Conservation (phyloP, 257 asterid species). For the Salvia rosmarinus region DNA sequence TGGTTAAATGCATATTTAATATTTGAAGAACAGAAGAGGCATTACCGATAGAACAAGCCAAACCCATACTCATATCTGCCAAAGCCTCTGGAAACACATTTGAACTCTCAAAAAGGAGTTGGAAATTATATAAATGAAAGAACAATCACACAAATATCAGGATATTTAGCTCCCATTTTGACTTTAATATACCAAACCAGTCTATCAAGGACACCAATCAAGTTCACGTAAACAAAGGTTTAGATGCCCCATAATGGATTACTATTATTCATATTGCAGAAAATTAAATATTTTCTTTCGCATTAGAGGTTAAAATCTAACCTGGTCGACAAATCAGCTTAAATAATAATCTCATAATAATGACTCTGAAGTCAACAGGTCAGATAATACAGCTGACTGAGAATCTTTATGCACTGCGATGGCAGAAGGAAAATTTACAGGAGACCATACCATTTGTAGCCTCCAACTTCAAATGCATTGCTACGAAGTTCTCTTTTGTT, state of each 20-base stretch:
- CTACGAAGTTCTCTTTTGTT: conserved; percentile 65
- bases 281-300: neutral
- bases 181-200: conserved; percentile 8
- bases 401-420: conserved; percentile 18
- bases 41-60: conserved; percentile 34
- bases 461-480: conserved; percentile 65
- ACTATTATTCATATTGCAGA: conserved; percentile 1
- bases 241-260: neutral
- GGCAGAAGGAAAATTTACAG: conserved; percentile 26
- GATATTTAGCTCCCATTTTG: conserved; percentile 11
- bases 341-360: conserved; percentile 16
- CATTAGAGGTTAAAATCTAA: conserved; percentile 5
- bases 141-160: conserved; percentile 10
- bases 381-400: conserved; percentile 14
- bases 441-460: conserved; percentile 58
- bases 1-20: conserved; percentile 21
- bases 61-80: conserved; percentile 37
- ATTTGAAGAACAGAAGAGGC: conserved; percentile 30
- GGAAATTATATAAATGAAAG: conserved; percentile 3
- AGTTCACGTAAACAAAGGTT: conserved; percentile 8
- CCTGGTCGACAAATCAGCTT: conserved; percentile 5
- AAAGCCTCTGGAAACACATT: conserved; percentile 35
- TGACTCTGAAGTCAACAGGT: conserved; percentile 14
- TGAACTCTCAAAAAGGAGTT: conserved; percentile 35
- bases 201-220: conserved; percentile 9